These are phyloP conservation scores for Stylonectria norvegica DNA, from an alignment of 2,329 filamentous ascomycete species.

Conservation along the genomic window DNA sequence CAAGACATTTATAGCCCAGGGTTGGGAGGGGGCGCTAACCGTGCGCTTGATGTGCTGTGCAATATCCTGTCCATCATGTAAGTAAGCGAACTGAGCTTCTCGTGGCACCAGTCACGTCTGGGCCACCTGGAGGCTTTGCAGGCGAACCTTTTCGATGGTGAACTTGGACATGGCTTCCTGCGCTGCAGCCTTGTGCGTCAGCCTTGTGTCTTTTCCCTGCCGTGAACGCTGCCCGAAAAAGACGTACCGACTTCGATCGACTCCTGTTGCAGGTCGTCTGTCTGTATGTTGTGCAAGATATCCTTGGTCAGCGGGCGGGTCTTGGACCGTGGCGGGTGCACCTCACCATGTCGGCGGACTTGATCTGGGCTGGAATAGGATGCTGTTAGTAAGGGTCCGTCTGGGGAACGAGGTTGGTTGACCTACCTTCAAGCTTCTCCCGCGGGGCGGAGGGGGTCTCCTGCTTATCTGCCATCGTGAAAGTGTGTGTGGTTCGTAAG, in stretches of 20 bases:
- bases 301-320: conserved; percentile 28
- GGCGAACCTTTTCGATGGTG: conserved; percentile 57
- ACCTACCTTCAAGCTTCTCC: conserved; percentile 73
- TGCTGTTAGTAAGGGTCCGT: conserved; percentile 6
- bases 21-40: conserved; percentile 45
- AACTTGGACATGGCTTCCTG: conserved; percentile 63
- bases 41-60: conserved; percentile 94
- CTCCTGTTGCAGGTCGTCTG: conserved; percentile 95
- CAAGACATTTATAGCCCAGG: not conserved
- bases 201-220: not conserved
- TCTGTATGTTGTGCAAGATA: conserved; percentile 51
- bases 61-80: conserved; percentile 66
- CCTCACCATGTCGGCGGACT: conserved; percentile 95
- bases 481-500: conserved; percentile 1
- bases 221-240: conserved; percentile 2
- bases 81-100: conserved; percentile 3
- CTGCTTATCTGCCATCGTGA: conserved; percentile 39
- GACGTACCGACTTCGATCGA: conserved; percentile 89
- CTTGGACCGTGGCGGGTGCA: conserved; percentile 9
- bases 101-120: not conserved
- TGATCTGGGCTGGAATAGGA: conserved; percentile 73
- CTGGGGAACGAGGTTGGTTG: not conserved
- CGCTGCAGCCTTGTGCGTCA: not conserved
- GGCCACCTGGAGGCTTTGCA: conserved; percentile 1
- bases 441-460: conserved; percentile 46